Evolutionary conservation across 257 asterid genomes (phyloP), one percentile per base, ranked within the genome.

Genomic region (Mitragyna speciosa): DNA sequence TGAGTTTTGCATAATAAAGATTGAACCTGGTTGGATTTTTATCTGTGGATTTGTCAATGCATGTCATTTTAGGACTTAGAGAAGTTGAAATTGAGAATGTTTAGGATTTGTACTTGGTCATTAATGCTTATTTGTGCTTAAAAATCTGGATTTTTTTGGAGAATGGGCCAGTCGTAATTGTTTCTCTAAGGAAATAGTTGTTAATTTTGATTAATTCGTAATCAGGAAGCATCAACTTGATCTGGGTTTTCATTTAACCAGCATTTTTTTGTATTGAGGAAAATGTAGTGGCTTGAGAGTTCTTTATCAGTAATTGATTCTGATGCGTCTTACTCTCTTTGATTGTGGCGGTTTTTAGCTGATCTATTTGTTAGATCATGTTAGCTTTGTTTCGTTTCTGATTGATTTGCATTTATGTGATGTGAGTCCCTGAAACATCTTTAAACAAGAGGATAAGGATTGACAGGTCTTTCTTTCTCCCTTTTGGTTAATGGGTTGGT

Each of bases 21-120:
- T 36, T 66, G 7, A 52, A 59, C 16, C 15, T n/a, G n/a, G n/a
- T n/a, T n/a, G n/a, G n/a, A n/a, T n/a, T n/a, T 75, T 45, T 75
- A 78, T 63, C 72, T 31, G 45, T 70, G 56, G 77, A 79, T 74
- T 86, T 76, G 84, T 56, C 73, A 75, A 59, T 83, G 76, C 78
- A 82, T 63, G 86, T 73, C n/a, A 8, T 26, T 10, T 51, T 41
- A 24, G 3, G 2, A 15, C n/a, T n/a, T n/a, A 66, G 5, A 12
- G 1, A 51, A 54, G n/a, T n/a, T n/a, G n/a, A 14, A 51, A 51
- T 6, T 48, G 16, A 33, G 9, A 47, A 49, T 31, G n/a, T n/a
- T n/a, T n/a, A n/a, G n/a, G n/a, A n/a, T n/a, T n/a, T n/a, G n/a
- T n/a, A n/a, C n/a, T 28, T 14, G 26, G 22, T 11, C n/a, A 31